Conservation (phyloP, 1,139 yeast genomes). For the Zygoascus sp. region DNA sequence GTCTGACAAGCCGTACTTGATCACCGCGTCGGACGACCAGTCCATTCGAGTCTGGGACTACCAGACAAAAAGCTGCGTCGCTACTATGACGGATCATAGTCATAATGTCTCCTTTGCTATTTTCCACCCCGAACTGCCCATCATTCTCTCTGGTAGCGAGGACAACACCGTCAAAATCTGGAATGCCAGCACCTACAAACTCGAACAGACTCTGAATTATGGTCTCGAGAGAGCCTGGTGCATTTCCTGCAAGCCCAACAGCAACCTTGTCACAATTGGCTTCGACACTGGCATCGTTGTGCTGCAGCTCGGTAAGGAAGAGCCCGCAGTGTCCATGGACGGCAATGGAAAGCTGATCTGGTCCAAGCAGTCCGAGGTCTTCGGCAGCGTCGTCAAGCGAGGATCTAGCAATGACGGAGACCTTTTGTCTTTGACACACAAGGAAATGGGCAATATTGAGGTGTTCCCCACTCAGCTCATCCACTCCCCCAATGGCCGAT, state of each 20-base stretch:
- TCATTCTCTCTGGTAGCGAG: conserved; percentile 79
- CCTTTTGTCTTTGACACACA: conserved; percentile 63
- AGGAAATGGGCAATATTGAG: conserved; percentile 89
- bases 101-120: conserved; percentile 94
- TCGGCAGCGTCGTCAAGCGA: conserved; percentile 71
- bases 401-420: conserved; percentile 68
- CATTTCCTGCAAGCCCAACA: conserved; percentile 68
- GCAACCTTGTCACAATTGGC: conserved; percentile 84
- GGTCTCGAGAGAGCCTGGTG: conserved; percentile 98
- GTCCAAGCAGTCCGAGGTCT: conserved; percentile 89
- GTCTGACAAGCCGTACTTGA: conserved; percentile 91
- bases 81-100: conserved; percentile 88
- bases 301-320: conserved; percentile 85
- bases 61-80: conserved; percentile 93
- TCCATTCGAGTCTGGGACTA: conserved; percentile 95
- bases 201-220: conserved; percentile 85
- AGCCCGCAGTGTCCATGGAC: conserved; percentile 92
- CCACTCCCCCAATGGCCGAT: conserved; percentile 97
- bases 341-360: conserved; percentile 84
- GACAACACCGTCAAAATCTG: conserved; percentile 91
- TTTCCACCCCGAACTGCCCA: conserved; percentile 93
- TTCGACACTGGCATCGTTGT: conserved; percentile 92
- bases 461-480: conserved; percentile 80
- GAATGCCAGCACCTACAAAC: conserved; percentile 83
- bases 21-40: conserved; percentile 89